Conservation (phyloP, 371 early-diverging fungal species). For the Mortierella sp. region DNA sequence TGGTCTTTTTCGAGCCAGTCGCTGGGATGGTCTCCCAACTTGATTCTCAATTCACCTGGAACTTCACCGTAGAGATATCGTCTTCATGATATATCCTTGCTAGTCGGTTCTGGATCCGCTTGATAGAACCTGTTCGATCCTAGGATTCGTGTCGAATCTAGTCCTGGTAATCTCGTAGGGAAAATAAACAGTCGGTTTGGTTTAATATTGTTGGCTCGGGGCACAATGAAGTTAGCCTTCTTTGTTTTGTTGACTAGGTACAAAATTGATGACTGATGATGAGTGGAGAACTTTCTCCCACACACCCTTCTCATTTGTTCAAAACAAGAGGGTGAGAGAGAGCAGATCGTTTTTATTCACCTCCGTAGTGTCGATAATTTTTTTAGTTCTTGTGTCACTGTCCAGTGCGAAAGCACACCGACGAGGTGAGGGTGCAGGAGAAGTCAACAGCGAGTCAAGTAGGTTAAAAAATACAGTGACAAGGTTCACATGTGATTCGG, state of each 20-base stretch:
- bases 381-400: background rate
- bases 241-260: background rate
- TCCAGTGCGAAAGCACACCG: background rate
- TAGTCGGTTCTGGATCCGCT: background rate
- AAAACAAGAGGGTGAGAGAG: too few species aligned
- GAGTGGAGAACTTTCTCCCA: slow-evolving; percentile 1
- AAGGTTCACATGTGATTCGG: slow-evolving; percentile 18
- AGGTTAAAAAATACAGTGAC: background rate
- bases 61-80: background rate
- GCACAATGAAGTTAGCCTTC: too few species aligned
- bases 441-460: background rate
- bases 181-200: too few species aligned
- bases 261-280: background rate
- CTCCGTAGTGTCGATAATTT: background rate
- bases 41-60: background rate
- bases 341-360: too few species aligned
- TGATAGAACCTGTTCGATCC: too few species aligned
- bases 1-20: background rate
- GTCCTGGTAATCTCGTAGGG: too few species aligned
- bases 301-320: background rate
- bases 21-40: background rate
- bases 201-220: too few species aligned
- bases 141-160: too few species aligned
- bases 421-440: background rate
- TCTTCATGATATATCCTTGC: background rate